Base-by-base conservation (phyloP, 176 grass and related monocot species). In the Oryza punctata region DNA sequence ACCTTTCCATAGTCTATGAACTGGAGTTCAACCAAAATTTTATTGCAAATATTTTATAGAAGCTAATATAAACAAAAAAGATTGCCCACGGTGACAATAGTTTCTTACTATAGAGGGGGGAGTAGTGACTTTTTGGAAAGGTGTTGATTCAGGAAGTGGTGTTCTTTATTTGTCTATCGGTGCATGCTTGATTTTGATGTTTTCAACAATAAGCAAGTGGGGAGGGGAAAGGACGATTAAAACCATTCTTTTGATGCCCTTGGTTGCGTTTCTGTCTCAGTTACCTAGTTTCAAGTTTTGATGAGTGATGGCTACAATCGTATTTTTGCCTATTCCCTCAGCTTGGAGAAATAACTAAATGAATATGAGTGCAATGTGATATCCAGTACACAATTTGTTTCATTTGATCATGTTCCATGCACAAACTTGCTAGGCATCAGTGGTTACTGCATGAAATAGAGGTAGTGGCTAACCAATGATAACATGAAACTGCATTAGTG, bases 301-400 rank as follows among this genome's bases (percentile, higher is more conserved):
- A 14, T 63, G 10, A 82, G 29, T 10, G 52, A 72, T 54, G 50
- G 30, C 6, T 11, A 45, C 38, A 44, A 38, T 70, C 30, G 12
- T 37, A 45, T 46, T 82, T 73, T 72, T 72, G 63, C 24, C 5
- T 69, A 26, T 69, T 80, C n/a, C 23, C 29, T 40, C 70, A 79
- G 32, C 9, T 65, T 52, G 16, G 45, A 50, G 19, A 80, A 85
- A 54, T 46, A 63, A 43, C 12, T 27, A 44, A 75, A 73, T 69
- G 29, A 70, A 37, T 7, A 19, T 47, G 10, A 63, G 6, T 67
- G 37, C 38, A 27, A 44, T 26, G 49, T 81, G 19, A 61, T 29
- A 69, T 18, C 15, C 27, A 59, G 29, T 76, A 45, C 57, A 65
- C 47, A 26, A 28, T 50, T 69, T 11, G 23, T 75, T 88, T 75